These are phyloP conservation scores for Bolboschoenus planiculmis DNA, from an alignment of 176 grass and related monocot genomes.

Conservation along the genomic window DNA sequence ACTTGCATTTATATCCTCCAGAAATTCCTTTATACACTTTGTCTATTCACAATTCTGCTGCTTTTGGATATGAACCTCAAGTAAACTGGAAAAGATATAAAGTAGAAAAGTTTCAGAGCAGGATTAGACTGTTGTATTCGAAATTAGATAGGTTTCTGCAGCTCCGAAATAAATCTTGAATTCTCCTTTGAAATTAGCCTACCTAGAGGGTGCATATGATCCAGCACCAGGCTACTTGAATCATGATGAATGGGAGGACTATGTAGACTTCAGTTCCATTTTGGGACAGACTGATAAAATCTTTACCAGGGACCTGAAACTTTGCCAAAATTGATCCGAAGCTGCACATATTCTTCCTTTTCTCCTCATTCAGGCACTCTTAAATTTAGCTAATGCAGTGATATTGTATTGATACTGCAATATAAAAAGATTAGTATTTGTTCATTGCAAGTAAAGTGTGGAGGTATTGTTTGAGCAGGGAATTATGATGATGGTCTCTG, in stretches of 20 bases:
- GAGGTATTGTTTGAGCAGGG: slow-evolving; percentile 39
- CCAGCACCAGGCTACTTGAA: neutral
- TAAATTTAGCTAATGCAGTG: neutral
- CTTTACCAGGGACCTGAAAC: neutral
- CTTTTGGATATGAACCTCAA: neutral
- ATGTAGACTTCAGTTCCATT: neutral
- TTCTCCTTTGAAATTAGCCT: neutral
- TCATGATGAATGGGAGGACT: neutral
- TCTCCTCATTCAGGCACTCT: neutral
- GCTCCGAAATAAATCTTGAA: neutral
- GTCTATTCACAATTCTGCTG: neutral
- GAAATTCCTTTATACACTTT: neutral
- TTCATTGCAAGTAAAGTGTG: neutral
- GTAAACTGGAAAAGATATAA: neutral
- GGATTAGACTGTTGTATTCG: neutral
- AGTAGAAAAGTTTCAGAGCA: neutral
- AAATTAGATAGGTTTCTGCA: too few species aligned
- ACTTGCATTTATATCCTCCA: neutral
- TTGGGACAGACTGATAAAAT: neutral
- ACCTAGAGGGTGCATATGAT: neutral
- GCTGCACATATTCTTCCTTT: neutral
- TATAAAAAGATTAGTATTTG: neutral
- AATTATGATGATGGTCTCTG: slow-evolving; percentile 97
- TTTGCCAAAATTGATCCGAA: neutral
- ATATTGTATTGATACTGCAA: neutral